A percentile compares a stretch with the other conserved stretches of the same genome.
These are phyloP conservation scores for Quercus dentata DNA, from an alignment of 306 rosid genomes.

Conservation along the genomic window DNA sequence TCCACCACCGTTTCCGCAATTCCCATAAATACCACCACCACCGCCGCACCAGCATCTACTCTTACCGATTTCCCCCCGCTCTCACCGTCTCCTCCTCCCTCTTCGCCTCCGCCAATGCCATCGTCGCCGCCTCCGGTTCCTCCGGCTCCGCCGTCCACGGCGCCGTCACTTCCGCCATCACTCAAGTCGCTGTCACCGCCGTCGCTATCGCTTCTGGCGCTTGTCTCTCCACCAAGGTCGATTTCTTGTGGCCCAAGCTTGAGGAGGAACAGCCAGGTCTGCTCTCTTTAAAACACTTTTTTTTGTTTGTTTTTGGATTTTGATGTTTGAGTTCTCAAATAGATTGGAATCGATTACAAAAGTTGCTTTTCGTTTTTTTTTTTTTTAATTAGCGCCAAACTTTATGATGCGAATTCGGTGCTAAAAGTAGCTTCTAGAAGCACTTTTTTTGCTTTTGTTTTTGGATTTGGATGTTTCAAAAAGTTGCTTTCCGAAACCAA, in stretches of 20 bases:
- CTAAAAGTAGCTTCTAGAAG: not conserved
- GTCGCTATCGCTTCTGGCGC: constrained; percentile 98
- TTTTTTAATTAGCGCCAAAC: not conserved
- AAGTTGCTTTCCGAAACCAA: too few relatives aligned
- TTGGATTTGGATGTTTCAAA: too few relatives aligned
- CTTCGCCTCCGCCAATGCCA: constrained; percentile 9
- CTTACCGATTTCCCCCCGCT: constrained; percentile 40
- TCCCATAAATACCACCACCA: constrained; percentile 55
- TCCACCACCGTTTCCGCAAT: constrained; percentile 29
- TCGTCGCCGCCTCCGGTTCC: constrained; percentile 63
- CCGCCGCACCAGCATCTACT: constrained; percentile 35
- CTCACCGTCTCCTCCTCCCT: constrained; percentile 52
- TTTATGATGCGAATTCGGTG: not conserved
- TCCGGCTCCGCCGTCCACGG: constrained; percentile 64
- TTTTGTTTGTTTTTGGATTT: not conserved
- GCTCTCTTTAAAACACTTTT: not conserved
- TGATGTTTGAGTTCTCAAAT: not conserved
- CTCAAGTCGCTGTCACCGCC: constrained; percentile 95
- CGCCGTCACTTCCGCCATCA: constrained; percentile 89
- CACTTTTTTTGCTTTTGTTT: not conserved
- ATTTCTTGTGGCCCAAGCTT: constrained; percentile 89
- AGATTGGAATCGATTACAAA: too few relatives aligned
- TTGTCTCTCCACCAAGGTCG: constrained; percentile 92
- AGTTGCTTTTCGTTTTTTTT: too few relatives aligned
- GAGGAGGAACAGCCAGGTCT: constrained; percentile 79